phyloP scores from a whole-genome alignment of 371 early-diverging fungal species.

The Chytridium lagenaria region DNA sequence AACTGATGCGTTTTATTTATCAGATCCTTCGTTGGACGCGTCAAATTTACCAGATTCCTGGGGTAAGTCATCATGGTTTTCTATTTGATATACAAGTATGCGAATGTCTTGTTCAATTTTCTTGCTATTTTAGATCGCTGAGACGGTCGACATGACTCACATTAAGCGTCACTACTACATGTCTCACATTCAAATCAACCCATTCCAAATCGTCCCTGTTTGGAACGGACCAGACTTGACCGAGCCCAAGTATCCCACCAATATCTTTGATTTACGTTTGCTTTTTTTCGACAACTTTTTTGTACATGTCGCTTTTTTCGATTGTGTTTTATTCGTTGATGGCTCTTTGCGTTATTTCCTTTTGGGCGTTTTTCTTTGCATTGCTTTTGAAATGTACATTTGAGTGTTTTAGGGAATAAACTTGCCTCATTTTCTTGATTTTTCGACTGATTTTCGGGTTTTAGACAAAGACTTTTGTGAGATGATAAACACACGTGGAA shows the following conservation, averaged over 20 bases:
- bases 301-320: neutral
- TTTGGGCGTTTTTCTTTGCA: neutral
- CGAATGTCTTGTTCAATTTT: neutral
- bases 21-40: conserved; percentile 82
- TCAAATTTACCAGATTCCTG: conserved; percentile 82
- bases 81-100: too few species aligned
- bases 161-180: conserved; percentile 94
- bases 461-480: too few species aligned
- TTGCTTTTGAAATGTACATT: too few species aligned
- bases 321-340: neutral
- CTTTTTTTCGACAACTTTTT: neutral
- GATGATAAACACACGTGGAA: too few species aligned
- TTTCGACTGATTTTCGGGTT: too few species aligned
- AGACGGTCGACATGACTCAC: conserved; percentile 90
- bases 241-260: conserved; percentile 14
- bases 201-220: conserved; percentile 84
- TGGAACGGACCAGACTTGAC: conserved; percentile 79
- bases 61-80: conserved; percentile 33
- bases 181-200: conserved; percentile 91
- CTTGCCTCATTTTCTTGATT: too few species aligned
- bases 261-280: neutral
- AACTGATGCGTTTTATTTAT: neutral
- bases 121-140: conserved; percentile 49
- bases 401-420: too few species aligned
- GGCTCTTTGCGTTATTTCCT: neutral